Base-by-base conservation (phyloP, 2,329 filamentous ascomycete genomes). In the Pseudogymnoascus sp. region DNA sequence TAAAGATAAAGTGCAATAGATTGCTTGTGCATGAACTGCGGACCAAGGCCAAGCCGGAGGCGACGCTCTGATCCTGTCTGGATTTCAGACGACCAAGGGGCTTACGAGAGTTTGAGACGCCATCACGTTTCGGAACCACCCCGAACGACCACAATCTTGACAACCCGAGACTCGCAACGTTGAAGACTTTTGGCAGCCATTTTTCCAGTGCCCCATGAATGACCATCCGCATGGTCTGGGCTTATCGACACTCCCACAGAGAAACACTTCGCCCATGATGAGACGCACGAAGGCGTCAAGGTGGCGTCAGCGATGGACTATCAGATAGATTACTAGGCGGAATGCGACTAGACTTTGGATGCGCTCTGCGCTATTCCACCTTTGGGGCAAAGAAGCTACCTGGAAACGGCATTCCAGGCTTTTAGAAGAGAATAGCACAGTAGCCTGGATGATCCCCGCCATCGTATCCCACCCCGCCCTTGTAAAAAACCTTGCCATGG, bases 21-120 rank as follows among this genome's bases (percentile, higher is more conserved):
- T 57, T 57, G 28, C 47, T 31, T 57, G 47, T 57, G 47, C 47
- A 57, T 57, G 47, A 57, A 57, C 47, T 57, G 47, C 47, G 47
- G 47, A 57, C 47, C n/a, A 57, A 33, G 47, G 47, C 47, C 47
- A 57, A 57, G 47, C 26, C 47, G 26, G 26, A 33, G n/a, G 4
- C 50, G 17, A 57, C 50, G 28, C 50, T 33, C 50, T 57, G 50
- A 57, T 57, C 50, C 28, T 57, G 50, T 57, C 47, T 57, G 10
- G 50, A 57, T 33, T 57, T 57, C 50, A 57, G 50, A 57, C 50
- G 50, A 57, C 50, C 50, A 33, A 21, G 50, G 44, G 50, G 33
- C 28, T 21, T 13, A 5, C 10, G 50, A 26, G 47, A 33, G 26
- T 57, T 21, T 57, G 50, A 57, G 50, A 57, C 50, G 11, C 17